Evolutionary conservation across 2,329 filamentous ascomycete genomes (phyloP).

Genomic region (Camillea tinctor): DNA sequence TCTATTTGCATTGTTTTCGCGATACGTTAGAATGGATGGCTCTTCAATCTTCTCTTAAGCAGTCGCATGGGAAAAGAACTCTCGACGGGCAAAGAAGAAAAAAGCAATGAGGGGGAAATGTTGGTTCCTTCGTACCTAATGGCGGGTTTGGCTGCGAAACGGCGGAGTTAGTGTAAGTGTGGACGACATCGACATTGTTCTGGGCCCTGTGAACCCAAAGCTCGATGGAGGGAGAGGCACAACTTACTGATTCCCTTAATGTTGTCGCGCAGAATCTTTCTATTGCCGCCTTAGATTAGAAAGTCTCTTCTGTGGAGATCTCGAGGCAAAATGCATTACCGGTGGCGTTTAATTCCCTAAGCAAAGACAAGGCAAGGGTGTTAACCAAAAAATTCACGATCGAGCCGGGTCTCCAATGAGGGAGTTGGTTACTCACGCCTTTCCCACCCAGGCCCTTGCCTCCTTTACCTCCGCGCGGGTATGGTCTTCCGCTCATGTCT

Average conservation of each 20-base stretch:
- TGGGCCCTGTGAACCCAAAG: background rate
- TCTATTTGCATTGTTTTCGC: constrained; percentile 36
- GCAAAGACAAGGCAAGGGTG: constrained; percentile 2
- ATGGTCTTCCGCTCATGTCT: constrained; percentile 13
- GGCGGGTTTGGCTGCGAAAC: constrained; percentile 48
- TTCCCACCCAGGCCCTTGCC: constrained; percentile 27
- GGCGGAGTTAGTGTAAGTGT: constrained; percentile 15
- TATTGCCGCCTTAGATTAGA: constrained; percentile 8
- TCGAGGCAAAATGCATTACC: constrained; percentile 13
- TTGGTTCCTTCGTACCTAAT: constrained; percentile 44
- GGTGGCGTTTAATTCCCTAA: constrained; percentile 27
- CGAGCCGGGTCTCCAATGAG: background rate
- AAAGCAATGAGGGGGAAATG: background rate
- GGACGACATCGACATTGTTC: background rate
- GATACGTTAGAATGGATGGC: constrained; percentile 3
- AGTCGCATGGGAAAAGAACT: too few species aligned
- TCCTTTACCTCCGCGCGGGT: constrained; percentile 19
- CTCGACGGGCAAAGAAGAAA: too few species aligned
- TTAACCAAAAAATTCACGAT: constrained; percentile 6
- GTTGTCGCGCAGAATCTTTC: constrained; percentile 34
- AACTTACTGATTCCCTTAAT: constrained; percentile 33
- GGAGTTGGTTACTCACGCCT: constrained; percentile 22
- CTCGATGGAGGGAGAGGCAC: background rate
- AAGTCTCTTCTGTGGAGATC: background rate
- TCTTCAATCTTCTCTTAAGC: too few species aligned